Evolutionary conservation across 345 rosid genomes (phyloP).

Genomic region (Geranium rotundifolium): DNA sequence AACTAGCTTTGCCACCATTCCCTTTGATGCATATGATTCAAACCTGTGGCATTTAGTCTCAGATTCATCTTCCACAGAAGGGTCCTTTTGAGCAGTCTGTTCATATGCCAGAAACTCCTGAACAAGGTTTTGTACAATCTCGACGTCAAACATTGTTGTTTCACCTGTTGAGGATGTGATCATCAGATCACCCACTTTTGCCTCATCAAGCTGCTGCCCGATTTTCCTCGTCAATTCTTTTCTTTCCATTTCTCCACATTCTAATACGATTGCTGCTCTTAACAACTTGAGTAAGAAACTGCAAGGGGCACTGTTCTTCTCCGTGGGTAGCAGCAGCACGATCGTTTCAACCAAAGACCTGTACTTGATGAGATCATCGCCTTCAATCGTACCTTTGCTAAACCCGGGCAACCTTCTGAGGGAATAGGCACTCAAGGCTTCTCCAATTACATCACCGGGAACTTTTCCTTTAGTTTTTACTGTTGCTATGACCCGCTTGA

Average conservation of each 20-base stretch:
- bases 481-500: conserved; percentile 39
- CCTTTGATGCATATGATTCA: conserved; percentile 28
- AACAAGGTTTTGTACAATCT: conserved; percentile 40
- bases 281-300: conserved; percentile 50
- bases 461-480: conserved; percentile 38
- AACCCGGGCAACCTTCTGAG: conserved; percentile 48
- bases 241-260: conserved; percentile 36
- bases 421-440: conserved; percentile 51
- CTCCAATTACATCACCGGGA: conserved; percentile 44
- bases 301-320: conserved; percentile 38
- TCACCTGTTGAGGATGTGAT: conserved; percentile 34
- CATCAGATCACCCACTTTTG: conserved; percentile 33
- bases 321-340: conserved; percentile 39
- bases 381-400: conserved; percentile 36
- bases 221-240: conserved; percentile 31
- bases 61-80: conserved; percentile 15
- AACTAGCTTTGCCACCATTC: conserved; percentile 40
- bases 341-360: conserved; percentile 39
- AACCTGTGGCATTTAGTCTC: conserved; percentile 19
- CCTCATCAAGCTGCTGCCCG: conserved; percentile 48
- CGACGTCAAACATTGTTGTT: conserved; percentile 36
- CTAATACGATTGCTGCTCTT: conserved; percentile 34
- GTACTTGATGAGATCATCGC: conserved; percentile 32
- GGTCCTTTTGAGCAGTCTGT: conserved; percentile 12
- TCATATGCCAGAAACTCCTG: conserved; percentile 30